phyloP scores from a whole-genome alignment of 768 basidiomycete species.

The Auriscalpium microsporum region DNA sequence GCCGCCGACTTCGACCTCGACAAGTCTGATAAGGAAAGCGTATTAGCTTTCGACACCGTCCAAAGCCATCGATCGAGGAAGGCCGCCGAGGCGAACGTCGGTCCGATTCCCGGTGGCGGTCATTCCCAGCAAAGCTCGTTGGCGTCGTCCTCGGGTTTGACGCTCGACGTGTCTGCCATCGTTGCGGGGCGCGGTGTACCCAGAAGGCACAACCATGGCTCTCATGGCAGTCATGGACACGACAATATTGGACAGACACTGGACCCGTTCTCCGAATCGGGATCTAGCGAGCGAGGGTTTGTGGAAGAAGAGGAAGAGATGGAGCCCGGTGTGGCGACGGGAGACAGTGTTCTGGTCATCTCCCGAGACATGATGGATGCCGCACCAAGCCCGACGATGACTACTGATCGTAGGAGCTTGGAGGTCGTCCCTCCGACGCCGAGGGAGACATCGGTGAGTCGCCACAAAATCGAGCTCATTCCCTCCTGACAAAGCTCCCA shows the following conservation, averaged over 20 bases:
- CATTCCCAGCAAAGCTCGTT: background rate
- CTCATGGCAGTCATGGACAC: too few species aligned
- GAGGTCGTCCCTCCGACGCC: constrained; percentile 11
- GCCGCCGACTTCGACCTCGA: background rate
- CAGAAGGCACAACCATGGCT: too few species aligned
- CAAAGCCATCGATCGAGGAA: background rate
- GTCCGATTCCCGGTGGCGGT: too few species aligned
- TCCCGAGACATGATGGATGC: background rate
- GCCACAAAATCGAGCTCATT: too few species aligned
- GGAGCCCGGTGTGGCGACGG: background rate
- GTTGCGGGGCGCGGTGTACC: too few species aligned
- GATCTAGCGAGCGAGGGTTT: too few species aligned
- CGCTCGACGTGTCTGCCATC: background rate
- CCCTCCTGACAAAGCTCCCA: too few species aligned
- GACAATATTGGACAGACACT: too few species aligned
- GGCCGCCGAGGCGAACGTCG: too few species aligned
- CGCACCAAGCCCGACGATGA: background rate
- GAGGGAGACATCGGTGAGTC: background rate
- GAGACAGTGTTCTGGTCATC: background rate
- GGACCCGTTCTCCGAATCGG: too few species aligned
- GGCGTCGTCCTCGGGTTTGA: background rate
- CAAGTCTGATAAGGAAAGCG: background rate
- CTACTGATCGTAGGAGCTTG: constrained; percentile 2
- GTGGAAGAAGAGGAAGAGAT: background rate
- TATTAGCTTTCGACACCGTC: background rate